phyloP scores from a whole-genome alignment of 805 yeast species.

The Saturnispora kantuleensis region DNA sequence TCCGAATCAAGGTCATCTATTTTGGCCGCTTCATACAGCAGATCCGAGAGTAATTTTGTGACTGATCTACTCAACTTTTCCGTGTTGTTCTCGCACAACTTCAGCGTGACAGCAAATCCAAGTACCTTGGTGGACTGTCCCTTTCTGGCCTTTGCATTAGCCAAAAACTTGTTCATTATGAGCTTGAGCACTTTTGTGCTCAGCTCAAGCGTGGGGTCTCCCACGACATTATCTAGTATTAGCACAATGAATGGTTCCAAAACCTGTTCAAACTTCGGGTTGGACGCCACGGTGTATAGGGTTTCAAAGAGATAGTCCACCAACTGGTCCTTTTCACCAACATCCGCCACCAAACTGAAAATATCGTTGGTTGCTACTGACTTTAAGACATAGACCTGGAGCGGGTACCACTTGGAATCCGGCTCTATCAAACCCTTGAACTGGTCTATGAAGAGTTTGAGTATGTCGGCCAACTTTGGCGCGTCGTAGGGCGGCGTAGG shows the following conservation, averaged over 20 bases:
- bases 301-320: slow-evolving; percentile 47
- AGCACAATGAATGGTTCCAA: slow-evolving; percentile 58
- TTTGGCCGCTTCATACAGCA: slow-evolving; percentile 42
- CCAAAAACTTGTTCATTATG: slow-evolving; percentile 54
- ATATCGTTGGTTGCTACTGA: slow-evolving; percentile 68
- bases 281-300: slow-evolving; percentile 46
- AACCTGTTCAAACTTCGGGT: slow-evolving; percentile 27
- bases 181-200: slow-evolving; percentile 52
- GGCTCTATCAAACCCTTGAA: slow-evolving; percentile 40
- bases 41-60: slow-evolving; percentile 73
- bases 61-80: slow-evolving; percentile 69
- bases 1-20: slow-evolving; percentile 15
- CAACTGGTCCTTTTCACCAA: slow-evolving; percentile 50
- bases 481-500: slow-evolving; percentile 86
- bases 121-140: slow-evolving; percentile 31
- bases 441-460: slow-evolving; percentile 56
- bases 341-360: slow-evolving; percentile 38
- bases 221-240: slow-evolving; percentile 62
- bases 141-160: slow-evolving; percentile 20
- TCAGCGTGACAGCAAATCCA: slow-evolving; percentile 54
- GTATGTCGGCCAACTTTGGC: slow-evolving; percentile 49
- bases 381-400: slow-evolving; percentile 55
- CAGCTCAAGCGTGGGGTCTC: slow-evolving; percentile 52
- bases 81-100: slow-evolving; percentile 57
- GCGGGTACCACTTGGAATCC: slow-evolving; percentile 52